Conservation (phyloP, 2,329 filamentous ascomycete genomes). For the Clonostachys chloroleuca region DNA sequence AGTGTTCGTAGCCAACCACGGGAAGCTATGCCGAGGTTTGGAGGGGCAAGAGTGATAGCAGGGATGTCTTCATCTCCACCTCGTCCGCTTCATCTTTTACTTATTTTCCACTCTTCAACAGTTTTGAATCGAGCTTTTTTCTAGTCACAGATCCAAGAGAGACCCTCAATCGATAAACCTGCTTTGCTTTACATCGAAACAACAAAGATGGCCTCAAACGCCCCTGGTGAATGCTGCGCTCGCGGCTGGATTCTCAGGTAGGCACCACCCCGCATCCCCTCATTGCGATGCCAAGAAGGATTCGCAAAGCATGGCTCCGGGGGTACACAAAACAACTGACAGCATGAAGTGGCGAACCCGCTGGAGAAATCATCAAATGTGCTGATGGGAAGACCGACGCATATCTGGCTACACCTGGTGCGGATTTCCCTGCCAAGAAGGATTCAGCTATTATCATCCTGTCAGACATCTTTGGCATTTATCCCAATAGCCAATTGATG, state of each 20-base stretch:
- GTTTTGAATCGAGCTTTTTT: too few species aligned
- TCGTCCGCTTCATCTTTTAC: background rate
- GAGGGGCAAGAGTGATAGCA: background rate
- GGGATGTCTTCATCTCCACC: background rate
- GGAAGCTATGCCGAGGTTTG: background rate
- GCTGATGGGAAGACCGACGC: constrained; percentile 33
- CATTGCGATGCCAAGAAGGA: background rate
- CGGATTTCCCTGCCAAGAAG: constrained; percentile 13
- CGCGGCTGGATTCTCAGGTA: constrained; percentile 49
- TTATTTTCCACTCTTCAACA: background rate
- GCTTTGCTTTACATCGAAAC: background rate
- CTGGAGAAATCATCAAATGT: constrained; percentile 40
- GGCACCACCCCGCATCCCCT: constrained; percentile 14
- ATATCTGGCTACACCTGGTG: constrained; percentile 43
- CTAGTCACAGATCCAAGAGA: too few species aligned
- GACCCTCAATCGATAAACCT: too few species aligned
- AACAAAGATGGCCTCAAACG: constrained; percentile 45
- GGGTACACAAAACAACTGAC: background rate
- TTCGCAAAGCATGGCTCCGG: background rate
- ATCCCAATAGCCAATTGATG: constrained; percentile 31
- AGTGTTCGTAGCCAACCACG: too few species aligned
- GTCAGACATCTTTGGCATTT: constrained; percentile 30
- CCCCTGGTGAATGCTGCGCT: constrained; percentile 47
- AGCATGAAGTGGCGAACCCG: constrained; percentile 36
- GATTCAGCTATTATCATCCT: constrained; percentile 25